Base-by-base conservation (phyloP, 1,139 yeast species). In the Schizosaccharomyces versatilis region DNA sequence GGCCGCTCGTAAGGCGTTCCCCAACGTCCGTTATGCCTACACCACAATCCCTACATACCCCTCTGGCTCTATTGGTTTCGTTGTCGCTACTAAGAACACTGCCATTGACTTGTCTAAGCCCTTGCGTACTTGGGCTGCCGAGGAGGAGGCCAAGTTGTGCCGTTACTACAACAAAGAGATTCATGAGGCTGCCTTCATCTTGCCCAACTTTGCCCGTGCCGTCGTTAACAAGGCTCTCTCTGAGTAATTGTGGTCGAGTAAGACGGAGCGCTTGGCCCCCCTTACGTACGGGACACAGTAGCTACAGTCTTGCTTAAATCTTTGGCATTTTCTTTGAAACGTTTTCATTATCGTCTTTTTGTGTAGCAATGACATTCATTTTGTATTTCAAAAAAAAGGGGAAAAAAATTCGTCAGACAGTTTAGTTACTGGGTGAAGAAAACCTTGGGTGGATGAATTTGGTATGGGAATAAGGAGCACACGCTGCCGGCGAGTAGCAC, bases 21-120 rank as follows among this genome's bases (percentile, higher is more conserved):
- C 80, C 24, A 78, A 76, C 58, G 94, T 54, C 44, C 53, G 54
- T 17, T 60, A 60, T 67, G 76, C 85, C 59, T 84, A 84, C 67
- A 81, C 94, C 61, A 83, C 90, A 62, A 90, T 88, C 69, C 98
- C 98, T 53, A 81, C 93, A 14, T 59, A 59, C 52, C 88, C 98
- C n/a, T 81, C 94, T 7, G 98, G 98, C 39, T 96, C 86, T 68
- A 75, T 90, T 60, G 96, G 96, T 1, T 73, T 90, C 59, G 75
- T 90, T 70, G 77, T 88, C 47, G 88, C 95, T 61, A 75, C 84
- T 59, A 84, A 81, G 66, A 77, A 80, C 62, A 62, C 70, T 1
- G 56, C 65, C 1, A 71, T 74, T 51, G 69, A 76, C 61, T 73
- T 86, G 60, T 69, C 69, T 47, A 67, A 59, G 44, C 94, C 96